Evolutionary conservation across 192 early-diverging fungal genomes (phyloP).

Genomic region (Umbelopsis sp.): DNA sequence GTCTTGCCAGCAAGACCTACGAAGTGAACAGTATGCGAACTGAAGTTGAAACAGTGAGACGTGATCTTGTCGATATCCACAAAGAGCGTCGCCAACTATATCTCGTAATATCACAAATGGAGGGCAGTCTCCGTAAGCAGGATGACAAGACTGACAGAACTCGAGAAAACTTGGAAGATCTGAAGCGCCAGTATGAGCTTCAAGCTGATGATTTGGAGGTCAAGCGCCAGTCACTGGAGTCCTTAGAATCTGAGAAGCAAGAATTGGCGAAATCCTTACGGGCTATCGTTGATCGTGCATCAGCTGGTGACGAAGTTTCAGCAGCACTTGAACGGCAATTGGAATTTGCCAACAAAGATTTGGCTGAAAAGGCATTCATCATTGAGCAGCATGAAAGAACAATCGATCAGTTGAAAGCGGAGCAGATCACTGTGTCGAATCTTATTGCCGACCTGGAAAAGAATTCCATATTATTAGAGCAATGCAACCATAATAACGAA

Average conservation of each 20-base stretch:
- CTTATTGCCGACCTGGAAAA: not conserved
- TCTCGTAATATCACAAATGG: slow-evolving; percentile 29
- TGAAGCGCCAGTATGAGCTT: slow-evolving; percentile 27
- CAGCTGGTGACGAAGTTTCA: slow-evolving; percentile 18
- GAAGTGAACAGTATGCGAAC: slow-evolving; percentile 11
- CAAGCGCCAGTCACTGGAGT: slow-evolving; percentile 18
- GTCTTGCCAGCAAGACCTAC: slow-evolving; percentile 19
- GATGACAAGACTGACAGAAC: slow-evolving; percentile 31
- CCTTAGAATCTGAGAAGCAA: slow-evolving; percentile 26
- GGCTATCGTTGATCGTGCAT: slow-evolving; percentile 21
- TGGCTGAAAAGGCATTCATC: not conserved
- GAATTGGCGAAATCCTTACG: slow-evolving; percentile 10
- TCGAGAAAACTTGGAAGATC: slow-evolving; percentile 29
- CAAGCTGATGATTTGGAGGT: slow-evolving; percentile 38
- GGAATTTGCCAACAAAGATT: not conserved
- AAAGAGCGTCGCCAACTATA: slow-evolving; percentile 36
- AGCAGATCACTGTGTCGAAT: slow-evolving; percentile 5
- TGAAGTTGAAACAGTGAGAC: slow-evolving; percentile 26
- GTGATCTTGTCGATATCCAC: slow-evolving; percentile 30
- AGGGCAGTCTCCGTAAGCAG: slow-evolving; percentile 26
- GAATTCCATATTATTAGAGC: not conserved
- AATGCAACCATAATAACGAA: not conserved
- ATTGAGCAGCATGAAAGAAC: slow-evolving; percentile 18
- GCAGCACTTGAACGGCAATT: slow-evolving; percentile 4
- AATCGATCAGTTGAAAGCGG: slow-evolving; percentile 12